Conservation (phyloP, 805 yeast genomes). For the Schwanniomyces polymorphus region DNA sequence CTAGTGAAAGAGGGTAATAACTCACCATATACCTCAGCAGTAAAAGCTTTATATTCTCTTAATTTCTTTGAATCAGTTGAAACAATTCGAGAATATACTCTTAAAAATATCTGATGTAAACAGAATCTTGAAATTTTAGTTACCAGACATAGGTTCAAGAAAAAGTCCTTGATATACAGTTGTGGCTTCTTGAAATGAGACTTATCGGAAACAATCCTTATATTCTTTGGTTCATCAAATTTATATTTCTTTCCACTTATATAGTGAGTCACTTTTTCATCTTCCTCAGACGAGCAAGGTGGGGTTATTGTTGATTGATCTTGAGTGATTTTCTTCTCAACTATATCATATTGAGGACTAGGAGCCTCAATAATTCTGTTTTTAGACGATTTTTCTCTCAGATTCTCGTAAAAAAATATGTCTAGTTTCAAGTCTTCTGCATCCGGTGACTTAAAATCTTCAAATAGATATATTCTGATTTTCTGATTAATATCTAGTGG, state of each 20-base stretch:
- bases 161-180: constrained; percentile 19
- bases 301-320: constrained; percentile 4
- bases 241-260: not conserved
- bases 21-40: constrained; percentile 91
- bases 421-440: constrained; percentile 19
- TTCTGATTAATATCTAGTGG: constrained; percentile 24
- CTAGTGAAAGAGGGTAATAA: constrained; percentile 75
- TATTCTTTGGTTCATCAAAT: not conserved
- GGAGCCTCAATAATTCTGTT: constrained; percentile 4
- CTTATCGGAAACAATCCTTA: not conserved
- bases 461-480: constrained; percentile 15
- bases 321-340: not conserved
- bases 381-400: constrained; percentile 7
- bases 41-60: constrained; percentile 77
- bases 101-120: constrained; percentile 68
- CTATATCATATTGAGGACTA: constrained; percentile 2
- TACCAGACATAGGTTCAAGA: constrained; percentile 17
- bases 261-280: constrained; percentile 3
- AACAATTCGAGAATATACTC: constrained; percentile 74
- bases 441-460: constrained; percentile 9
- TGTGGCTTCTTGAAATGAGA: constrained; percentile 16
- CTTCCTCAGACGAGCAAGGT: constrained; percentile 7
- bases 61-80: constrained; percentile 69
- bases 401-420: constrained; percentile 15
- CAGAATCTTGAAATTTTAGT: constrained; percentile 32